Base-by-base conservation (phyloP, 176 grass and related monocot species). In the Poa pratensis region DNA sequence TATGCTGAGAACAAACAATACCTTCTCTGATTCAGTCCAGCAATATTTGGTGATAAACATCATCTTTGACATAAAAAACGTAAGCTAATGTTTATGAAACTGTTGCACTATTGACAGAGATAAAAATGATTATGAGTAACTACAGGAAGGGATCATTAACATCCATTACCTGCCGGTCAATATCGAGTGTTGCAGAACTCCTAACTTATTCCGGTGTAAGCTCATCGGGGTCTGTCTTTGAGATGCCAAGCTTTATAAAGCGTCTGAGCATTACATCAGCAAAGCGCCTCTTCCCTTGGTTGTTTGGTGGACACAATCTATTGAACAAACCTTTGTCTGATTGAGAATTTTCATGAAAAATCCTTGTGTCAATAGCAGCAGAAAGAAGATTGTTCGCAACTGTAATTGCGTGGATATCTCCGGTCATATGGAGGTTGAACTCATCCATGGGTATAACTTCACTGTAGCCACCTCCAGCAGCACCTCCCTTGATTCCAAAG, bases 381-480 rank as follows among this genome's bases (percentile, higher is more conserved):
- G 96, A 93, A 65, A 98, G 91, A 82, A 98, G 89, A 92, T 98
- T 98, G 87, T 95, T 98, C 86, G 93, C 93, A 24, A 91, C 96
- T 27, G 96, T 95, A 72, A 98, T 98, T 73, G 96, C 96, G 81
- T 95, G 96, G 58, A 98, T 98, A 79, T 98, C 93, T 75, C 96
- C 96, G 12, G 96, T 95, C 57, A 98, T 75, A 90, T 95, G 96
- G 82, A 95, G 96, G 81, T 98, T 98, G 86, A 98, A 98, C 70
- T 98, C 96, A 86, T 98, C 93, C 96, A 98, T 98, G 39, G 93
- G 96, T 78, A 98, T 96, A 58, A 98, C 96, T 88, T 98, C 93
- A 88, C 96, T 98, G 84, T 98, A 98, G 26, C 96, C 96, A 54
- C 96, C 96, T 78, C 96, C 96, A 86, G 96, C 93, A 83, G 96